Conservation (phyloP, 169 alveolate genomes). For the Eimeria falciformis region DNA sequence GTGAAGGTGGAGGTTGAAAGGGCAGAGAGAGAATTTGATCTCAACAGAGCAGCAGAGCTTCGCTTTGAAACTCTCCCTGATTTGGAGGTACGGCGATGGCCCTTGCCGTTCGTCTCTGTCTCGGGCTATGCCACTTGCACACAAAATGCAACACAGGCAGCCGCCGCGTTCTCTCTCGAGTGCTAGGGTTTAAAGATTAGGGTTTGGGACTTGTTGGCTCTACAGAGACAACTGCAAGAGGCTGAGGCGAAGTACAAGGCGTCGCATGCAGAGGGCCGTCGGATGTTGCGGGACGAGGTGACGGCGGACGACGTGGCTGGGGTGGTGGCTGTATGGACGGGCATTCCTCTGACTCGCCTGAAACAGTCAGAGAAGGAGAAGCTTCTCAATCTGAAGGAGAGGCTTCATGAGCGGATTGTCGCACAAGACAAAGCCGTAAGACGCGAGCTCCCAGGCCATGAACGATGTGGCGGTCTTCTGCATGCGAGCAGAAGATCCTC, state of each 20-base stretch:
- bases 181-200: too few species aligned
- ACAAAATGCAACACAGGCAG: too few species aligned
- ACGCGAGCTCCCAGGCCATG: too few species aligned
- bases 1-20: slow-evolving; percentile 91
- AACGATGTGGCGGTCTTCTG: too few species aligned
- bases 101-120: neutral
- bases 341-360: slow-evolving; percentile 88
- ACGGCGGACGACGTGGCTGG: slow-evolving; percentile 90
- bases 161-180: too few species aligned
- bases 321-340: slow-evolving; percentile 91
- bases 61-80: slow-evolving; percentile 91
- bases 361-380: slow-evolving; percentile 89
- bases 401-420: slow-evolving; percentile 80
- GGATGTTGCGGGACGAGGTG: slow-evolving; percentile 85
- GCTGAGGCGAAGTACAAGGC: slow-evolving; percentile 67
- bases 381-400: slow-evolving; percentile 83
- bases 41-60: slow-evolving; percentile 89
- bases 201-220: neutral
- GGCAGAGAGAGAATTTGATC: slow-evolving; percentile 90
- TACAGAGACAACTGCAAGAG: slow-evolving; percentile 71
- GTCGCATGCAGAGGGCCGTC: slow-evolving; percentile 57
- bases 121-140: too few species aligned
- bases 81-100: slow-evolving; percentile 83
- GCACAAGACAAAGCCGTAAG: slow-evolving; percentile 87
- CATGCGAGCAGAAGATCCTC: too few species aligned